Percentiles rank a stretch among this genome's conserved stretches.
These are phyloP conservation scores for Neoarthrinium moseri DNA, from an alignment of 2,329 filamentous ascomycete species.

Conservation along the genomic window DNA sequence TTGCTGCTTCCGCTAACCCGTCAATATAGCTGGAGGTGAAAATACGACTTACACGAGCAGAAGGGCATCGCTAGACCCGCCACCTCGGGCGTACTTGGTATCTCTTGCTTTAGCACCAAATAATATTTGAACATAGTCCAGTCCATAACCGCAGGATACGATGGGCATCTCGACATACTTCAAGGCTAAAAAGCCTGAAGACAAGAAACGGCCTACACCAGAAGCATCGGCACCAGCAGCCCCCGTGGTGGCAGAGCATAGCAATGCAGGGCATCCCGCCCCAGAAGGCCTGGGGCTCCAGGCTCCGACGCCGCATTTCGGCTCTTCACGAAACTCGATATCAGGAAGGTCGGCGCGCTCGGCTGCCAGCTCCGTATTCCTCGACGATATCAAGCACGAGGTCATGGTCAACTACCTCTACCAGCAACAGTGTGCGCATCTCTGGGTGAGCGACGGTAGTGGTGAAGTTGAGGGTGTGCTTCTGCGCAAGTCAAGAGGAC, in stretches of 20 bases:
- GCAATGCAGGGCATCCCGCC: conserved; percentile 21
- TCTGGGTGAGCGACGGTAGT: conserved; percentile 71
- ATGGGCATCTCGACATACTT: conserved; percentile 67
- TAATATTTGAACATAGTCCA: conserved; percentile 12
- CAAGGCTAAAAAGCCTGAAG: conserved; percentile 49
- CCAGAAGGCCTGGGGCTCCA: conserved; percentile 48
- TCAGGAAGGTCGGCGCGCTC: conserved; percentile 47
- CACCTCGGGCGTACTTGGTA: neutral
- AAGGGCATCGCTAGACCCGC: neutral
- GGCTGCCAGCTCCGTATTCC: conserved; percentile 49
- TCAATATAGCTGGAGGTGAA: no score
- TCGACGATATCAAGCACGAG: conserved; percentile 76
- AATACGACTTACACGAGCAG: no score
- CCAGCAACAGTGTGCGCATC: conserved; percentile 72
- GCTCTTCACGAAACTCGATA: conserved; percentile 52
- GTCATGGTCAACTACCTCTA: conserved; percentile 83
- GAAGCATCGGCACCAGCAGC: conserved; percentile 18
- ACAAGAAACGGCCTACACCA: conserved; percentile 20
- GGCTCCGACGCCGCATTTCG: conserved; percentile 45
- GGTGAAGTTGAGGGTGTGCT: conserved; percentile 72
- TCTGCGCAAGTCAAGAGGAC: conserved; percentile 63
- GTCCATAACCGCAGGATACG: neutral
- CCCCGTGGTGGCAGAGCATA: conserved; percentile 36
- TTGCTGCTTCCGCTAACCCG: no score
- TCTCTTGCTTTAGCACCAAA: neutral